Base-by-base conservation (phyloP, 2,329 filamentous ascomycete genomes). In the Periconia sp. region DNA sequence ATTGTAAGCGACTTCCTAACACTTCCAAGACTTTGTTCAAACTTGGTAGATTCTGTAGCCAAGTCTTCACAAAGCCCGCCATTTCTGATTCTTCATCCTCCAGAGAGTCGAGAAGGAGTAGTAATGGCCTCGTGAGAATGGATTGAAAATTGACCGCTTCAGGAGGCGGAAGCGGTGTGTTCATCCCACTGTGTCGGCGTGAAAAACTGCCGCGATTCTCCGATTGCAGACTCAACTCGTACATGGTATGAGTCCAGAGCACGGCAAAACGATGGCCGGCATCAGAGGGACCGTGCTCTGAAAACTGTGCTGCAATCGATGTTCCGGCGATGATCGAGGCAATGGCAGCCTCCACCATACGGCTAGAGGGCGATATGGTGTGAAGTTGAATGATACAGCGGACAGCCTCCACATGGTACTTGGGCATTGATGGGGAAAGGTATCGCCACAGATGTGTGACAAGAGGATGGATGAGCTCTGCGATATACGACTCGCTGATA, bases 321-420 rank as follows among this genome's bases (percentile, higher is more conserved):
- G 59, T 52, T 18, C 57, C 49, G 23, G 64, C 57, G 33, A 90
- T 80, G 74, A 96, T 86, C 2, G 92, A 75, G 23, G 83, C 81
- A 20, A 96, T 84, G 0, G 90, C 85, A 20, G 90, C 91, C 72
- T 96, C 92, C 5, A 96, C 87, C 44, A 92, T 85, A 48, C 89
- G 86, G 61, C 87, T 86, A 1, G 82, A 77, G 40, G 81, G 77
- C 1, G 87, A 84, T 13, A 96, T 82, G 1, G 86, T 84, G 62
- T 97, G 92, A 48, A 99, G 77, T 60, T 91, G 86, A 90, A 94
- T 96, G 40, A 99, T 77, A 61, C 86, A 88, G 53, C 90, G 86
- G 9, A 95, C 90, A 17, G 92, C 88, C 76, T 99, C 95, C 31
- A 99, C 92, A 67, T 97, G 94, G 61, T 93, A 95, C 68, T 96